Conservation (phyloP, 2,329 filamentous ascomycete genomes). For the Pezicula rhizophila region DNA sequence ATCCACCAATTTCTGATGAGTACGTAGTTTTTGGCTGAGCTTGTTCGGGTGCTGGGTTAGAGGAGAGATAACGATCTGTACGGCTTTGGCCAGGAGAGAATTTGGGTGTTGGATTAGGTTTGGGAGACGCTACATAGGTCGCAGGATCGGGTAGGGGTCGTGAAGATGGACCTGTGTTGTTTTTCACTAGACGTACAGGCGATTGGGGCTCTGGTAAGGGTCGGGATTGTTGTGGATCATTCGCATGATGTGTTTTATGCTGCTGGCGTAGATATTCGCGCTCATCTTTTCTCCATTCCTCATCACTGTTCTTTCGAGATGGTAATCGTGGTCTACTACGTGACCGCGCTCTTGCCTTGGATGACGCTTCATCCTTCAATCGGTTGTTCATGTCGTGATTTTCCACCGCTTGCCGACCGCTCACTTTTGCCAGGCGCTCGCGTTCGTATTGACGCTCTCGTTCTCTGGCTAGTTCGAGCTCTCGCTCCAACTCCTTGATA, state of each 20-base stretch:
- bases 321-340: slow-evolving; percentile 9
- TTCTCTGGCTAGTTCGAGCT: slow-evolving; percentile 62
- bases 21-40: slow-evolving; percentile 31
- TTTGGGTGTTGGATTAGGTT: slow-evolving; percentile 11
- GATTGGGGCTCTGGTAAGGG: slow-evolving; percentile 25
- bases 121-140: slow-evolving; percentile 20
- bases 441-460: slow-evolving; percentile 58
- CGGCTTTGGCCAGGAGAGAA: slow-evolving; percentile 29
- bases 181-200: slow-evolving; percentile 22
- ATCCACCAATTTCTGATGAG: slow-evolving; percentile 32
- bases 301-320: slow-evolving; percentile 27
- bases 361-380: slow-evolving; percentile 20
- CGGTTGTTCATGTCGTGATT: slow-evolving; percentile 23
- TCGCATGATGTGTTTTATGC: slow-evolving; percentile 19
- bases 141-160: slow-evolving; percentile 30
- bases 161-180: slow-evolving; percentile 26
- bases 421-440: slow-evolving; percentile 46
- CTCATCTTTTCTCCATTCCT: slow-evolving; percentile 45
- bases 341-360: slow-evolving; percentile 8
- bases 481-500: slow-evolving; percentile 72
- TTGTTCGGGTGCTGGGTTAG: slow-evolving; percentile 37
- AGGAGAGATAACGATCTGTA: slow-evolving; percentile 42
- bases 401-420: slow-evolving; percentile 18
- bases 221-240: slow-evolving; percentile 16
- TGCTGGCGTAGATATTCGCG: slow-evolving; percentile 45